Base-by-base conservation (phyloP, 2,329 filamentous ascomycete genomes). In the Sclerotiophoma versabilis region DNA sequence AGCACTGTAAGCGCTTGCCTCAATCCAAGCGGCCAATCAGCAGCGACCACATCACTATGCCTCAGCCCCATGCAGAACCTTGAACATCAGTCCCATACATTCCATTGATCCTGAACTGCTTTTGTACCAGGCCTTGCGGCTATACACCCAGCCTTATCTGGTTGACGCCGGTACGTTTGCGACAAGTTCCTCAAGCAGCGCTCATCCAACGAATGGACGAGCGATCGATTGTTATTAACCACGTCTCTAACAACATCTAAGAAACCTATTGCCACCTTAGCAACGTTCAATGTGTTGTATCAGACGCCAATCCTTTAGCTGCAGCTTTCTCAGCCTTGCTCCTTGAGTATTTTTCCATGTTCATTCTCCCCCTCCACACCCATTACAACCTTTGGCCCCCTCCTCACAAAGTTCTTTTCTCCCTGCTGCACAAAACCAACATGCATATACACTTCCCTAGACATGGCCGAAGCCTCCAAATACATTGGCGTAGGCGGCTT, bases 361-460 rank as follows among this genome's bases (percentile, higher is more conserved):
- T 44, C 29, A 4, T 25, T 22, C 41, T 50, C 33, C 10, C 48
- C 51, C 6, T 38, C 49, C 2, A 23, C 38, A 27, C 58, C 55
- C 36, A 46, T 37, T 10, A 57, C 51, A 23, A 45, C 46, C 12
- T 20, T 54, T 4, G 38, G 51, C 1, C 44, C 51, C 8, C 44
- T 44, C 26, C 36, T 36, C 5, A 45, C 2, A 9, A 19, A 41
- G 2, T 46, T 46, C 14, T 45, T 23, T 23, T 46, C 52, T 1
- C 46, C 46, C 15, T 25, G 23, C 46, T 61, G 62, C 2, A 68
- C 67, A 61, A 73, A 74, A 7, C 71, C 70, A 7, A 48, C 33
- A 47, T 68, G 64, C 62, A 68, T 55, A 51, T 73, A 74, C n/a
- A 73, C 63, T 1, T 53, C 57, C 37, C 62, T 61, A 8, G 64